Percentiles rank a stretch among this genome's conserved stretches.
These are phyloP conservation scores for Escovopsis sp. DNA, from an alignment of 2,329 filamentous ascomycete species.

Conservation along the genomic window DNA sequence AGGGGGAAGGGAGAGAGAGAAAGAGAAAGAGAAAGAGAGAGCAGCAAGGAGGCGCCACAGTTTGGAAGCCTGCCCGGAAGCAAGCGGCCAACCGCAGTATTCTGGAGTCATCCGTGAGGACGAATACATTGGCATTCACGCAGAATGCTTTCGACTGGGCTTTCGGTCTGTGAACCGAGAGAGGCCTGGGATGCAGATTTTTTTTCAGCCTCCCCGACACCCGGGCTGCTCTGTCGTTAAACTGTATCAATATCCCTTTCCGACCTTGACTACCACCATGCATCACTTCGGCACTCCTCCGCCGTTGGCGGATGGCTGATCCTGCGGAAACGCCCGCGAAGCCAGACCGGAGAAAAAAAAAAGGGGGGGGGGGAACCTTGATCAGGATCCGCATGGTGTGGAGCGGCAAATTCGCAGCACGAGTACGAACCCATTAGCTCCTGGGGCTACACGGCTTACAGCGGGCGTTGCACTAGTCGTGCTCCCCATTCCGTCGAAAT, in stretches of 20 bases:
- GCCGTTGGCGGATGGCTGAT: conserved; percentile 3
- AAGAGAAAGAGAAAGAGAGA: too few species aligned
- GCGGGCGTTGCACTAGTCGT: not conserved
- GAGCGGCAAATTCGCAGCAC: not conserved
- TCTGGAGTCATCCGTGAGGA: not conserved
- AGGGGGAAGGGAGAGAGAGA: too few species aligned
- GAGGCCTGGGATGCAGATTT: conserved; percentile 3
- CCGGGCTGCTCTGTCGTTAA: conserved; percentile 1
- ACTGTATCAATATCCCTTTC: not conserved
- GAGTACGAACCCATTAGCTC: not conserved
- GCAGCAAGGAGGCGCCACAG: too few species aligned
- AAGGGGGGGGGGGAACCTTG: not conserved
- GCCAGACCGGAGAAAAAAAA: too few species aligned
- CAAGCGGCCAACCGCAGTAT: too few species aligned
- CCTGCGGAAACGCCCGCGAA: not conserved
- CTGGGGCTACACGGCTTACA: not conserved
- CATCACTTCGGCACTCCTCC: conserved; percentile 5
- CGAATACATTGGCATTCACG: not conserved
- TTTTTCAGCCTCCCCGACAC: not conserved
- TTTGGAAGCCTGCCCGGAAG: too few species aligned
- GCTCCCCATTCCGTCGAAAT: not conserved
- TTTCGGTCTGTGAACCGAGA: not conserved
- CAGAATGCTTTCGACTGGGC: not conserved
- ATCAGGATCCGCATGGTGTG: not conserved
- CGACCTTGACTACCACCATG: not conserved